These are phyloP conservation scores for Coemansia sp. DNA, from an alignment of 192 early-diverging fungal genomes.

Conservation along the genomic window DNA sequence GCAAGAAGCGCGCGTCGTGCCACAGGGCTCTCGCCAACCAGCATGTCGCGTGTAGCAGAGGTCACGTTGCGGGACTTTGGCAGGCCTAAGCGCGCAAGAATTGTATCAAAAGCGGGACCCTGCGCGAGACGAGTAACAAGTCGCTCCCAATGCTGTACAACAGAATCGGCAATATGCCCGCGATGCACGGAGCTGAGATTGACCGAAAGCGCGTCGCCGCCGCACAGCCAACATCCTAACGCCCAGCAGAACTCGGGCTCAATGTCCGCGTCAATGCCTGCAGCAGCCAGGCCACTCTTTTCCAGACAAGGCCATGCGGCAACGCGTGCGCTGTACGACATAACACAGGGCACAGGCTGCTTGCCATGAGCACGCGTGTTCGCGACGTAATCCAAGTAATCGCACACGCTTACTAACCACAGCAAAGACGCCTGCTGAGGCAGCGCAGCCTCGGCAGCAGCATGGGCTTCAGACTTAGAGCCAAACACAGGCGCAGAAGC, in stretches of 20 bases:
- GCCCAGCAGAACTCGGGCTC: conserved; percentile 31
- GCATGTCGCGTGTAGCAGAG: conserved; percentile 20
- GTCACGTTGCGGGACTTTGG: conserved; percentile 8
- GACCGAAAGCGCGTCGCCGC: conserved; percentile 18
- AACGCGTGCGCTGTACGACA: conserved; percentile 32
- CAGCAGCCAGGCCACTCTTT: neutral
- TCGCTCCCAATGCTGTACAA: conserved; percentile 28
- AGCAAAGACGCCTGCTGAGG: conserved; percentile 5
- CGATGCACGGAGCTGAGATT: neutral
- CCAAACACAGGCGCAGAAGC: conserved; percentile 33
- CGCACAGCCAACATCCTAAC: conserved; percentile 49
- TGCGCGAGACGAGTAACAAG: conserved; percentile 1
- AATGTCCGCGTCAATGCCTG: neutral
- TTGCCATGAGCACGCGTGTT: conserved; percentile 21
- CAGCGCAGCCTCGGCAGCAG: conserved; percentile 17
- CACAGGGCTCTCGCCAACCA: conserved; percentile 18
- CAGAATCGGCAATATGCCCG: conserved; percentile 20
- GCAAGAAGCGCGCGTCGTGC: conserved; percentile 35
- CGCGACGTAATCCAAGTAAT: conserved; percentile 38
- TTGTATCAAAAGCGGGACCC: conserved; percentile 8
- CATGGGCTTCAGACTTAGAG: conserved; percentile 27
- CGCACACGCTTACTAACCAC: conserved; percentile 39
- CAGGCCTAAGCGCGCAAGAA: conserved; percentile 13
- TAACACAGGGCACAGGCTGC: conserved; percentile 43
- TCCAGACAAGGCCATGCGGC: conserved; percentile 15